Evolutionary conservation across 1,139 yeast genomes (phyloP).

Genomic region (Saccharomyces hybrid): DNA sequence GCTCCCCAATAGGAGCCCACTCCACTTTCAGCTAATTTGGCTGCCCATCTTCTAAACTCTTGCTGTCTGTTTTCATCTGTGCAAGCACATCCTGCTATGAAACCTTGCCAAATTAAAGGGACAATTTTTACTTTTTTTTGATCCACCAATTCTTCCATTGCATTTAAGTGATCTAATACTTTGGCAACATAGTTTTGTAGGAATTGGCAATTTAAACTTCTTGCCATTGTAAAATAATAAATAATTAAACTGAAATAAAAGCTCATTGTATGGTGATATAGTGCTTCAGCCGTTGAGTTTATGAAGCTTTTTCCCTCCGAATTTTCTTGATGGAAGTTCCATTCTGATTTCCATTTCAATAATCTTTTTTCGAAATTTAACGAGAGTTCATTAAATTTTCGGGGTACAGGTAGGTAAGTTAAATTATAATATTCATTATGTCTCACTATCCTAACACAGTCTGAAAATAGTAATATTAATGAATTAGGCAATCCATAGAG

Average conservation of each 20-base stretch:
- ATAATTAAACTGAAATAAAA: slow-evolving; percentile 68
- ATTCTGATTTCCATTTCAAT: slow-evolving; percentile 58
- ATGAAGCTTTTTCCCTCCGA: slow-evolving; percentile 31
- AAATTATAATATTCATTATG: slow-evolving; percentile 47
- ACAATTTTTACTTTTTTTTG: slow-evolving; percentile 52
- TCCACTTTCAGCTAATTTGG: slow-evolving; percentile 64
- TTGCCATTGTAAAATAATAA: slow-evolving; percentile 65
- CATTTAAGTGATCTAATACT: slow-evolving; percentile 59
- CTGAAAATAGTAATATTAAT: slow-evolving; percentile 60
- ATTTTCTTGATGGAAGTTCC: slow-evolving; percentile 29
- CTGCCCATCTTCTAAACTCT: slow-evolving; percentile 74
- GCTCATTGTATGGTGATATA: slow-evolving; percentile 77
- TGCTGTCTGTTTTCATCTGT: slow-evolving; percentile 49
- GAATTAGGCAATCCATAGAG: slow-evolving; percentile 82
- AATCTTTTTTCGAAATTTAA: slow-evolving; percentile 45
- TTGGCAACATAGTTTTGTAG: slow-evolving; percentile 47
- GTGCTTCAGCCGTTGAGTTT: slow-evolving; percentile 55
- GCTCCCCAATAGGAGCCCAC: slow-evolving; percentile 86
- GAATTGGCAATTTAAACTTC: slow-evolving; percentile 42
- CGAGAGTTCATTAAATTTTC: slow-evolving; percentile 41
- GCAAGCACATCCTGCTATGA: slow-evolving; percentile 83
- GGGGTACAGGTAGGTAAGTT: slow-evolving; percentile 20
- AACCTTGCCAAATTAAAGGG: slow-evolving; percentile 85
- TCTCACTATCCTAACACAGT: slow-evolving; percentile 57
- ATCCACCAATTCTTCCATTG: slow-evolving; percentile 51